Evolutionary conservation across 371 early-diverging fungal genomes (phyloP).

Genomic region (Capniomyces stellatus): DNA sequence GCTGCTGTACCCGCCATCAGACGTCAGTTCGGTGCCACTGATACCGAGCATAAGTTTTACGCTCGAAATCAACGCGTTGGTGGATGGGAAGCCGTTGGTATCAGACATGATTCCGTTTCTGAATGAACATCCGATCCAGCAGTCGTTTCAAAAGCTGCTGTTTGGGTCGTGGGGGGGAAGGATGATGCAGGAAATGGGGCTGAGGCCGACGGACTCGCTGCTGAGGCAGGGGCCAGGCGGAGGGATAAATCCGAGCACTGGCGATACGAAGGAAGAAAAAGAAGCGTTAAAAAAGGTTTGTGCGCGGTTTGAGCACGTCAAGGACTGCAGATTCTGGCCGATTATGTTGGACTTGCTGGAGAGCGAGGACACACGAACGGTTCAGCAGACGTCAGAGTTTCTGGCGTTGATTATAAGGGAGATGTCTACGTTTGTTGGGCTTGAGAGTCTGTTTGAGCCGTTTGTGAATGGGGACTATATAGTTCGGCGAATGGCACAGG

Average conservation of each 20-base stretch:
- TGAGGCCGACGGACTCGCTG: slow-evolving; percentile 12
- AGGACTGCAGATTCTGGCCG: slow-evolving; percentile 13
- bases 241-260: not conserved
- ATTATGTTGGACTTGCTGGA: slow-evolving; percentile 15
- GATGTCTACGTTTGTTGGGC: slow-evolving; percentile 16
- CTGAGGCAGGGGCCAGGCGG: not conserved
- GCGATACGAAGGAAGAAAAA: not conserved
- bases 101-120: slow-evolving; percentile 21
- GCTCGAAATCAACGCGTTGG: slow-evolving; percentile 10
- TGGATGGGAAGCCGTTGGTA: slow-evolving; percentile 17
- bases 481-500: slow-evolving; percentile 19
- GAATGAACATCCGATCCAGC: slow-evolving; percentile 19
- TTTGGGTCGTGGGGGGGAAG: slow-evolving; percentile 22
- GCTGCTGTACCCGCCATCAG: slow-evolving; percentile 12
- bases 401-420: slow-evolving; percentile 17
- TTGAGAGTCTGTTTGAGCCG: slow-evolving; percentile 21
- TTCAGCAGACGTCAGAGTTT: slow-evolving; percentile 16
- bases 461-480: slow-evolving; percentile 17
- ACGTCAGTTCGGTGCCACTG: not conserved
- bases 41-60: slow-evolving; percentile 19
- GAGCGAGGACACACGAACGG: slow-evolving; percentile 9
- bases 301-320: slow-evolving; percentile 16
- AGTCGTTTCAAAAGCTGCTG: slow-evolving; percentile 18
- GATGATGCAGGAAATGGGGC: slow-evolving; percentile 16
- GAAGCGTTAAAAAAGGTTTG: not conserved